A percentile compares a stretch with the other conserved stretches of the same genome.
Evolutionary conservation across 352 stramenopile species (phyloP).

Genomic region (Pythium rhizo-oryzae): DNA sequence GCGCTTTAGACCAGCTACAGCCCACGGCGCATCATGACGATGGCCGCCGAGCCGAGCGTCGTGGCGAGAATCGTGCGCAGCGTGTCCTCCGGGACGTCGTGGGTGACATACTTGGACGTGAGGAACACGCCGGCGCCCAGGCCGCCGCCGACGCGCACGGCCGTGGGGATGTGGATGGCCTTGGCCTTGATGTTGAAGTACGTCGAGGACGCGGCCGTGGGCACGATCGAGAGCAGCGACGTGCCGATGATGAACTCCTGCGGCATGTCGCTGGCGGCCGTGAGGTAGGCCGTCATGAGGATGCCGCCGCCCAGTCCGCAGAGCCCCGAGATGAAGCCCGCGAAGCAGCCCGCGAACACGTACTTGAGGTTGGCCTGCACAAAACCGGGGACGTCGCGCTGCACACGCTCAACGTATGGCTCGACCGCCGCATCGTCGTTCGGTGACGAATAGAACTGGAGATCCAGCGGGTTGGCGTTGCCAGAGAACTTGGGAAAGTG

Average conservation of each 20-base stretch:
- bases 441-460: constrained; percentile 75
- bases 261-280: constrained; percentile 84
- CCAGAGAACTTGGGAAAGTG: constrained; percentile 80
- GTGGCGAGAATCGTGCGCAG: constrained; percentile 73
- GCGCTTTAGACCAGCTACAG: constrained; percentile 38
- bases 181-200: constrained; percentile 82
- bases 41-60: constrained; percentile 65
- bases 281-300: constrained; percentile 88
- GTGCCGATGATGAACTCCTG: constrained; percentile 85
- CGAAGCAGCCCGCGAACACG: constrained; percentile 62
- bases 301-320: constrained; percentile 84
- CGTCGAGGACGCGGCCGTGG: constrained; percentile 76
- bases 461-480: constrained; percentile 54
- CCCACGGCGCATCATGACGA: constrained; percentile 81
- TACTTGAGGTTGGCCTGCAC: constrained; percentile 76
- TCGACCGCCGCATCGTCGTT: neutral
- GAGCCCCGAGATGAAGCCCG: constrained; percentile 84
- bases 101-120: constrained; percentile 86
- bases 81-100: constrained; percentile 73
- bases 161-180: constrained; percentile 78
- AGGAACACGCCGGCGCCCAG: constrained; percentile 66
- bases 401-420: constrained; percentile 53
- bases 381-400: constrained; percentile 49
- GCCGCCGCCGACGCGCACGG: constrained; percentile 62
- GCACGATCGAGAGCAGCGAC: constrained; percentile 82